Base-by-base conservation (phyloP, 441 rosid species). In the Biscutella laevigata region DNA sequence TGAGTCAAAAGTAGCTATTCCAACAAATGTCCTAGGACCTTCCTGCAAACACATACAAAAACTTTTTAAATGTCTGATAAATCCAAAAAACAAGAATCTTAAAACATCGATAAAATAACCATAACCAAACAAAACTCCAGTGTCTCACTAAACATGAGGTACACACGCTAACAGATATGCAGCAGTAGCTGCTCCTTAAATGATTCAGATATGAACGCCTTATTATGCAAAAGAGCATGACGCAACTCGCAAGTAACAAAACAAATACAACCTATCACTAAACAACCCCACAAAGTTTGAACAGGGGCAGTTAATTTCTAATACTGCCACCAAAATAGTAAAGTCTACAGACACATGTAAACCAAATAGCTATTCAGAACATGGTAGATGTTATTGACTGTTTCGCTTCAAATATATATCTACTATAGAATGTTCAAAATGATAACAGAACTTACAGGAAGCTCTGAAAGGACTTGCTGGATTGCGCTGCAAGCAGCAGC, bases 401-500 rank as follows among this genome's bases (percentile, higher is more conserved):
- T 32, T 51, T 37, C 27, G 22, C 55, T 37, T 36, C 29, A 16
- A 30, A 35, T 43, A 17, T 50, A 16, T 27, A 57, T 15, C 41
- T 9, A 48, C 43, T 10, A 34, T 25, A 32, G 3, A 32, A 17
- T 38, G 51, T 36, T 26, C 38, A 44, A 70, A 44, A 70, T 24
- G 38, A 50, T 30, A 34, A 48, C 27, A 53, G 53, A 63, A 77
- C 94, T 81, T 71, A 90, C 97, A 14, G 97, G 94, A 79, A 90
- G 89, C 66, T 90, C 92, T 60, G 74, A 64, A 64, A 89, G 79
- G 52, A 89, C 88, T 86, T 89, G 95, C 70, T 56, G 80, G 59
- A 89, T 79, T 32, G 95, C 90, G 72, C 80, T 79, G 73, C 97
- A 90, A 61, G 95, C 95, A 36, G 95, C 98, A 40, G 96, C 98